Conservation (phyloP, 495 filamentous ascomycete genomes). For the Xylaria palmicola region DNA sequence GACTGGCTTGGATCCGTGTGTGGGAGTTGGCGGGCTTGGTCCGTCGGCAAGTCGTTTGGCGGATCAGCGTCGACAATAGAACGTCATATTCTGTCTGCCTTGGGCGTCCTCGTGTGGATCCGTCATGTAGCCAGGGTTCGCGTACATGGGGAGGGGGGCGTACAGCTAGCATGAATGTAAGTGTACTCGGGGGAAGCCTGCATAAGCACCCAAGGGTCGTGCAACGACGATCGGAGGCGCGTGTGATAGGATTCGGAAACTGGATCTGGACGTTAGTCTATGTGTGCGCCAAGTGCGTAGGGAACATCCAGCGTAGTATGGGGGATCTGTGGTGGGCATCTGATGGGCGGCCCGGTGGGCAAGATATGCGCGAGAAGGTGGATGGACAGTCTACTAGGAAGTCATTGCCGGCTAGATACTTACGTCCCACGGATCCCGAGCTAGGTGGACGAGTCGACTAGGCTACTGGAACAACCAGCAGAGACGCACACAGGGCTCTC, state of each 20-base stretch:
- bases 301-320: background rate
- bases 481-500: background rate
- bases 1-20: background rate
- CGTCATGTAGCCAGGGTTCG: background rate
- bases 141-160: slow-evolving; percentile 3
- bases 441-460: slow-evolving; percentile 5
- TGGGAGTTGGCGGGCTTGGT: background rate
- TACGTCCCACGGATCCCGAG: background rate
- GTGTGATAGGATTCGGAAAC: background rate
- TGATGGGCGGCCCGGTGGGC: slow-evolving; percentile 17
- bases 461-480: slow-evolving; percentile 1
- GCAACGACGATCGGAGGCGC: slow-evolving; percentile 1
- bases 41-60: background rate
- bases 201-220: slow-evolving; percentile 4
- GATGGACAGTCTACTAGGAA: slow-evolving; percentile 6
- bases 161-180: slow-evolving; percentile 9
- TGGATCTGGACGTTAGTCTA: background rate
- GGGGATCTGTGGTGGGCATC: slow-evolving; percentile 2
- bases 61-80: background rate
- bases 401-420: slow-evolving; percentile 7
- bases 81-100: slow-evolving; percentile 13
- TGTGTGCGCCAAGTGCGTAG: background rate
- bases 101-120: background rate
- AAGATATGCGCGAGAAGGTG: slow-evolving; percentile 14
- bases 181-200: slow-evolving; percentile 4